Evolutionary conservation across 148 eudicot genomes (phyloP).

Genomic region (Amaranthus hypochondriacus): DNA sequence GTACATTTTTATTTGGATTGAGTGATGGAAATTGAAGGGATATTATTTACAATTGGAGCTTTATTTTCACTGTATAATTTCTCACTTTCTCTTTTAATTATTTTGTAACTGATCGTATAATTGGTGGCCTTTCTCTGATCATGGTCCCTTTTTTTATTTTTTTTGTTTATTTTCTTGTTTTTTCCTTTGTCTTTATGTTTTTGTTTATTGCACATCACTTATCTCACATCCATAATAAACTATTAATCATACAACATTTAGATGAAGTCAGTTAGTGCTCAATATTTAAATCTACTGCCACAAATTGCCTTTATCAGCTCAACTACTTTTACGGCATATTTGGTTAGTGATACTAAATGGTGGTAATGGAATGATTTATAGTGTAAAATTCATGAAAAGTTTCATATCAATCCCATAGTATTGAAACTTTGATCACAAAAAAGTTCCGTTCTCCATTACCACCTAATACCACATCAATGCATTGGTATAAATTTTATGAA

Average conservation of each 20-base stretch:
- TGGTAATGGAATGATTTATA: no score
- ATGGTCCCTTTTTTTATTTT: conserved; percentile 16
- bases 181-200: conserved; percentile 19
- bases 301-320: not conserved
- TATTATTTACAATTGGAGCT: conserved; percentile 13
- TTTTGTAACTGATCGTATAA: conserved; percentile 13
- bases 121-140: conserved; percentile 13
- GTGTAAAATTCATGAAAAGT: no score
- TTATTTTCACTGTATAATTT: conserved; percentile 7
- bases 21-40: not conserved
- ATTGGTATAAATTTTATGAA: no score
- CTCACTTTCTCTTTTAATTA: not conserved
- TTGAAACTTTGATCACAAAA: no score
- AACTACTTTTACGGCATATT: not conserved
- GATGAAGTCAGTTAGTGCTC: conserved; percentile 12
- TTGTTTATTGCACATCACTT: conserved; percentile 1
- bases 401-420: no score
- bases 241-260: not conserved
- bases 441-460: no score
- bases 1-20: not conserved
- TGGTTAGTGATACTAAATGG: no score
- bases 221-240: not conserved
- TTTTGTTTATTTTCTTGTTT: conserved; percentile 20
- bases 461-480: no score
- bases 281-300: not conserved